These are phyloP conservation scores for Helminthosporium solani DNA, from an alignment of 2,329 filamentous ascomycete species.

Conservation along the genomic window DNA sequence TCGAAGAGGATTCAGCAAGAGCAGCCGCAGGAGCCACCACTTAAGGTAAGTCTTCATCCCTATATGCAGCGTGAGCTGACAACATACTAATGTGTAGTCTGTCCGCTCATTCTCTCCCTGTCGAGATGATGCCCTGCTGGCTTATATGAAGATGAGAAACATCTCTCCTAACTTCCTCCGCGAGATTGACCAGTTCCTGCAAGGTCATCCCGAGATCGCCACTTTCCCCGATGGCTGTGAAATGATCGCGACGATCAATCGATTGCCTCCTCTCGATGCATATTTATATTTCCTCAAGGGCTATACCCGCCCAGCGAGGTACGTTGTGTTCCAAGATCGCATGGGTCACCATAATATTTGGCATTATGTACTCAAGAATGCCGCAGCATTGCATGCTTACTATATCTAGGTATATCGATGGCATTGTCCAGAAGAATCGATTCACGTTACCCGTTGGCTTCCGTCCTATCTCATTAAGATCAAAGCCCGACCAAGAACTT, in stretches of 20 bases:
- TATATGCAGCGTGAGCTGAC: too few relatives aligned
- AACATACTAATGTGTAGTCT: conserved; percentile 6
- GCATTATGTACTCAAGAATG: not conserved
- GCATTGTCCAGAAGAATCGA: conserved; percentile 13
- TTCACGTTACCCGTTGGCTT: conserved; percentile 16
- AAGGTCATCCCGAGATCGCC: conserved; percentile 21
- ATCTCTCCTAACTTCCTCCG: conserved; percentile 22
- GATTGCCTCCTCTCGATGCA: conserved; percentile 17
- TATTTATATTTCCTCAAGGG: conserved; percentile 29
- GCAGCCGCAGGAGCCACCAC: not conserved
- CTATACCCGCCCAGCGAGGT: conserved; percentile 30
- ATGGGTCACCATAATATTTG: not conserved
- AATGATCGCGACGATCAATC: conserved; percentile 16
- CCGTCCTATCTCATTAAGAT: conserved; percentile 9
- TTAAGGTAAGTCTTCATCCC: conserved; percentile 3
- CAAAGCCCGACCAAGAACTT: conserved; percentile 22
- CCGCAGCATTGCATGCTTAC: not conserved
- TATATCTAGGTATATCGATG: conserved; percentile 16
- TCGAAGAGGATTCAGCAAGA: not conserved
- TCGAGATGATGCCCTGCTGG: conserved; percentile 16
- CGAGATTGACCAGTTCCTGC: conserved; percentile 28
- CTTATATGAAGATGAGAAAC: conserved; percentile 17
- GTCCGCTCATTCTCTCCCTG: conserved; percentile 15
- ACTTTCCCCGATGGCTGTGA: conserved; percentile 11
- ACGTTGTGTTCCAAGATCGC: not conserved